Base-by-base conservation (phyloP, 495 filamentous ascomycete species). In the Talaromyces nanjingensis region DNA sequence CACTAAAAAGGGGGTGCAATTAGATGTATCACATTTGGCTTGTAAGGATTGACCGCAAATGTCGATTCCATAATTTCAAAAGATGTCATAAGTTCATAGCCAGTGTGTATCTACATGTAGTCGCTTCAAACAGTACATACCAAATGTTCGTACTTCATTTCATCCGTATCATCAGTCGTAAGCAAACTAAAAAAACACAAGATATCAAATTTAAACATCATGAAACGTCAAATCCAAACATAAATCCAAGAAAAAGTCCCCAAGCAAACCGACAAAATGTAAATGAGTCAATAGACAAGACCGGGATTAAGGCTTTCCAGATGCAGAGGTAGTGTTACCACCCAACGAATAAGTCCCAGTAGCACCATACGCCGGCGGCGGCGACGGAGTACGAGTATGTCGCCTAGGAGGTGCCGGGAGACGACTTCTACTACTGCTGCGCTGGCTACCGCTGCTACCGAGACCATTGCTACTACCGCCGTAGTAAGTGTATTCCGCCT, bases 351-450 rank as follows among this genome's bases (percentile, higher is more conserved):
- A 68, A 4, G 76, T 79, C 16, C 72, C 76, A 20, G 73, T 65
- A 12, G 76, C 74, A 54, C 72, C 74, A 59, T 80, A 80, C 8
- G 76, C 76, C 25, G 78, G 78, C 11, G 78, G 78, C 39, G 78
- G 76, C 22, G 74, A 76, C 31, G 71, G 69, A 57, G 49, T 72
- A 2, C 73, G 69, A 11, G 75, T 76, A 27, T 70, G 70, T 12
- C 71, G 68, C 64, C 74, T 56, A 18, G 39, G 39, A 34, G 45
- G 39, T 18, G 14, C 34, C 45, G 39, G 39, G 4, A 20, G 27
- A 16, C 24, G 45, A 62, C 11, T 3, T 56, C 24, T 22, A 14
- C 56, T 59, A 1, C 56, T 59, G 29, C 56, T 59, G 56, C 56
- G 31, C 11, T 8, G 31, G 59, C 22, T 47, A 7, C 22, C 42